Evolutionary conservation across 1,284 basidiomycete genomes (phyloP).

Genomic region (Inonotus hispidus): DNA sequence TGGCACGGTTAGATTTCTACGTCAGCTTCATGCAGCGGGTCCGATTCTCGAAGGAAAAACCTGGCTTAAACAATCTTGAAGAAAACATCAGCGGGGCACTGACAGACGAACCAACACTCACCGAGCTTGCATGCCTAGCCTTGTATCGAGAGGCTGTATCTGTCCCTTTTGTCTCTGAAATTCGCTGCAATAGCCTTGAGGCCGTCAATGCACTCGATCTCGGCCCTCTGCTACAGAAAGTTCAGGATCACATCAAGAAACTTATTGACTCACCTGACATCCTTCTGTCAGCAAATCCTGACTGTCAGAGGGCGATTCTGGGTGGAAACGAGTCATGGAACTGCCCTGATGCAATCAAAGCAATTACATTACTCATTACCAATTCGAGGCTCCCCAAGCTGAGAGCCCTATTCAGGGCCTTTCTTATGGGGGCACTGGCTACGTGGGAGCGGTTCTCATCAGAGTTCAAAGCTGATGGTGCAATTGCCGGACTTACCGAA

Average conservation of each 20-base stretch:
- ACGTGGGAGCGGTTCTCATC: neutral
- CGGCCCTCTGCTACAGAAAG: constrained; percentile 24
- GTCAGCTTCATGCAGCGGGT: constrained; percentile 25
- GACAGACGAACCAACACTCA: constrained; percentile 28
- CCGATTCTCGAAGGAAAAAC: constrained; percentile 25
- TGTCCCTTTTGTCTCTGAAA: constrained; percentile 28
- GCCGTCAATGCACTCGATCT: constrained; percentile 24
- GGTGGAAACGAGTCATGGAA: constrained; percentile 5
- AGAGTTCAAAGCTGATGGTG: neutral
- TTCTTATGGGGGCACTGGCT: neutral
- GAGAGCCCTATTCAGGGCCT: neutral
- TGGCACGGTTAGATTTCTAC: constrained; percentile 22
- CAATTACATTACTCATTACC: neutral
- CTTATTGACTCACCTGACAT: constrained; percentile 24
- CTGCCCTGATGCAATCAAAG: neutral
- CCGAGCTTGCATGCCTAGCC: constrained; percentile 30
- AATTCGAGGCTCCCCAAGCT: neutral
- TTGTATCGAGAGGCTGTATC: constrained; percentile 29
- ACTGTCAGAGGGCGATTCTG: constrained; percentile 10
- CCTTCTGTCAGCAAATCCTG: constrained; percentile 15
- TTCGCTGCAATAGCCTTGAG: constrained; percentile 20
- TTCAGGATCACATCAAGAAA: constrained; percentile 21
- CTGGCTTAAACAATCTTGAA: constrained; percentile 23
- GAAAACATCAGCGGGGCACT: constrained; percentile 31
- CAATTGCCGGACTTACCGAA: neutral